These are phyloP conservation scores for Pseudogymnoascus pannorum DNA, from an alignment of 2,329 filamentous ascomycete species.

Conservation along the genomic window DNA sequence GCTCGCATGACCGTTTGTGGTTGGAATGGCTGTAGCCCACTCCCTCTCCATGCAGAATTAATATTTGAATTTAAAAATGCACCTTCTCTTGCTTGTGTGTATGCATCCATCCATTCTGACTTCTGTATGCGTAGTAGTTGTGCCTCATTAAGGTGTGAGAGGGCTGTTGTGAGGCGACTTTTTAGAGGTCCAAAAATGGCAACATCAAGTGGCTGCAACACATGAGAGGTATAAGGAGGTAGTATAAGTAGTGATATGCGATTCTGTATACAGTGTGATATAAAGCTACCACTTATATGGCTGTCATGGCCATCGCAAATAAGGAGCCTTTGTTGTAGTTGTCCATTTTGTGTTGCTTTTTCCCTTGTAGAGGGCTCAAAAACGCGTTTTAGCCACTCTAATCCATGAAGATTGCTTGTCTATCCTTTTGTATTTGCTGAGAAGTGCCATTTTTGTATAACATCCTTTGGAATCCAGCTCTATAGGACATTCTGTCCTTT, in stretches of 20 bases:
- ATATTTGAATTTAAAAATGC: conserved; percentile 6
- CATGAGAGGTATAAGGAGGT: conserved; percentile 14
- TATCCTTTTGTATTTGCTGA: no score
- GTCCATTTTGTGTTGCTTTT: neutral
- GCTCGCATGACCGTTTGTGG: no score
- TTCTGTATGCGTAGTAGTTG: neutral
- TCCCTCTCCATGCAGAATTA: neutral
- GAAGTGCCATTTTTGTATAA: no score
- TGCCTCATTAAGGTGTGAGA: no score
- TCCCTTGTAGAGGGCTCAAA: no score
- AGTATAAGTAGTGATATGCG: conserved; percentile 15
- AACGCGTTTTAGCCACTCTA: no score
- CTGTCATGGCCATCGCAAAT: conserved; percentile 11
- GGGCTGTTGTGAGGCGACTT: neutral
- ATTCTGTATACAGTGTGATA: conserved; percentile 11
- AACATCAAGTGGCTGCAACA: conserved; percentile 17
- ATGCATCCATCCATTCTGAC: conserved; percentile 5
- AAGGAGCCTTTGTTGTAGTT: conserved; percentile 1
- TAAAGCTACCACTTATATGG: conserved; percentile 13
- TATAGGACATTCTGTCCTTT: neutral
- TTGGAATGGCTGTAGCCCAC: neutral
- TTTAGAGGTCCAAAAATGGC: conserved; percentile 14
- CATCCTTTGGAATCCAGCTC: no score
- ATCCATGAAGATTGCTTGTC: no score
- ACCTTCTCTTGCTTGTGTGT: conserved; percentile 5